Conservation (phyloP, 208 protist species). For the Trypanosoma rangeli region DNA sequence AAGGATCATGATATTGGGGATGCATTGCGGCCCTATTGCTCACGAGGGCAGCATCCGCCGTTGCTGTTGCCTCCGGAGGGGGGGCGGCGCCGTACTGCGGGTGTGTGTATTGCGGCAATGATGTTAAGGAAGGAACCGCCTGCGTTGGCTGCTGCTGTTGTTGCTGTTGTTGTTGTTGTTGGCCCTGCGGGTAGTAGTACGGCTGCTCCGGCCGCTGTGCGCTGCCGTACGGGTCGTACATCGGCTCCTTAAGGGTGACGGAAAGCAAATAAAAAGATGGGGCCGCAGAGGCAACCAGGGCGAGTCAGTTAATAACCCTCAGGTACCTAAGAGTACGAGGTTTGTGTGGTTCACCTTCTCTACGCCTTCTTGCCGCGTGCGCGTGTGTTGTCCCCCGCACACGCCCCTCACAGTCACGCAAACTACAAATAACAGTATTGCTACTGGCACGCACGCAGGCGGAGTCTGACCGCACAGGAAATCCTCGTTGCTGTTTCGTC, state of each 20-base stretch:
- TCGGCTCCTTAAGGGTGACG: background rate
- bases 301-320: no score
- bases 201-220: conserved; percentile 6
- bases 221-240: conserved; percentile 23
- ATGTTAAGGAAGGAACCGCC: background rate
- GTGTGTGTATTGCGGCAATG: background rate
- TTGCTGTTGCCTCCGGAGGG: background rate
- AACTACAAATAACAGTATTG: no score
- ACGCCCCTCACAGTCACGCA: no score
- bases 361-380: no score
- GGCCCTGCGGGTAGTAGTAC: background rate
- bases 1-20: background rate
- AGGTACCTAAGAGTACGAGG: no score
- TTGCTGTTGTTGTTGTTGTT: background rate
- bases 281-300: background rate
- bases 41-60: background rate
- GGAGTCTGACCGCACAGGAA: no score
- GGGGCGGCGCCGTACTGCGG: background rate
- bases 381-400: no score
- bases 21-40: background rate
- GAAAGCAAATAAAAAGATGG: conserved; percentile 23
- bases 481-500: no score
- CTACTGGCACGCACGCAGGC: no score
- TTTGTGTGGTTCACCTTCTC: no score
- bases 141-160: background rate